phyloP scores from a whole-genome alignment of 1,139 yeast species.

The Geotrichum bryndzae region DNA sequence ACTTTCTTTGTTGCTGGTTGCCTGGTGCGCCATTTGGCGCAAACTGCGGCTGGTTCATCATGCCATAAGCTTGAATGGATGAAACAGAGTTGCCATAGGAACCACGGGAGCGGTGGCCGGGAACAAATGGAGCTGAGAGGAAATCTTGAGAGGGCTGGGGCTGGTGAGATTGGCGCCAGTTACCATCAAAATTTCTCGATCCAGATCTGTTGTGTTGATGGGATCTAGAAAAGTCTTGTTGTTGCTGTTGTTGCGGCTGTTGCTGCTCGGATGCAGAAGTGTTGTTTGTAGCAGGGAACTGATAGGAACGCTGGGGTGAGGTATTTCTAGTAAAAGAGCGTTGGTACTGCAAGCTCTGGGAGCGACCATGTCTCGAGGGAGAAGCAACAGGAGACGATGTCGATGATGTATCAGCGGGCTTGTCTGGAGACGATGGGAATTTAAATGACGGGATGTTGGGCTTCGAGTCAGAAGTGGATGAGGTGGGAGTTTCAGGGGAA shows the following conservation, averaged over 20 bases:
- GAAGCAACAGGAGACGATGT: neutral
- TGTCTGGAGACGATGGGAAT: slow-evolving; percentile 7
- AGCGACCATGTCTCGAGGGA: slow-evolving; percentile 6
- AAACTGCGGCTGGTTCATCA: slow-evolving; percentile 16
- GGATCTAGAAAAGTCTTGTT: neutral
- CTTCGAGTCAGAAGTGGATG: slow-evolving; percentile 6
- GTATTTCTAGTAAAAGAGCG: slow-evolving; percentile 2
- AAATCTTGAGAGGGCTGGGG: slow-evolving; percentile 22
- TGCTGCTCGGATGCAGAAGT: neutral
- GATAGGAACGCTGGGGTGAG: slow-evolving; percentile 38
- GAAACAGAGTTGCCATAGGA: slow-evolving; percentile 66
- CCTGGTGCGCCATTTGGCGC: slow-evolving; percentile 28
- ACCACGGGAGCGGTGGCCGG: slow-evolving; percentile 72
- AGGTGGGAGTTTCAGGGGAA: neutral
- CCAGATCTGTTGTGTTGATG: slow-evolving; percentile 20
- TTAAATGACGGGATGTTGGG: slow-evolving; percentile 1
- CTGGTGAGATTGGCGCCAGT: slow-evolving; percentile 34
- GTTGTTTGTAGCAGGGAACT: slow-evolving; percentile 40
- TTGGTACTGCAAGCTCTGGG: slow-evolving; percentile 13
- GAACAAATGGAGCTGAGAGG: slow-evolving; percentile 48
- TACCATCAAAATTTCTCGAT: slow-evolving; percentile 48
- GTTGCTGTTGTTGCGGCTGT: slow-evolving; percentile 1
- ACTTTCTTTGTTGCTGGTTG: slow-evolving; percentile 54
- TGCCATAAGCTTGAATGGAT: slow-evolving; percentile 39
- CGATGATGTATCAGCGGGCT: neutral